Evolutionary conservation across 805 yeast species (phyloP).

Genomic region (Pichia phayaonensis): DNA sequence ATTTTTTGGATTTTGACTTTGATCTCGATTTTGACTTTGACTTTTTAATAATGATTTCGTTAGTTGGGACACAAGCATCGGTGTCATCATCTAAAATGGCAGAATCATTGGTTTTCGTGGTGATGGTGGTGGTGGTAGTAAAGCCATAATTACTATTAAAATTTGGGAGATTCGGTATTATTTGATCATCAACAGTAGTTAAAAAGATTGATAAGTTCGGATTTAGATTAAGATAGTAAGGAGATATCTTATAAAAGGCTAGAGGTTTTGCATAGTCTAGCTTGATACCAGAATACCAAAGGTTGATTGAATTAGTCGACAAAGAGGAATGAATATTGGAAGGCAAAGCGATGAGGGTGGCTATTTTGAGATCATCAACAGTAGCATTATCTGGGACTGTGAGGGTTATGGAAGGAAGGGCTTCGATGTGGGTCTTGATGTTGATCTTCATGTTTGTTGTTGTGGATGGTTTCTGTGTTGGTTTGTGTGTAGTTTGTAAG

Average conservation of each 20-base stretch:
- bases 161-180: neutral
- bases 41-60: neutral
- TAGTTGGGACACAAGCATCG: neutral
- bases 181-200: constrained; percentile 19
- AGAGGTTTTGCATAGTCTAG: constrained; percentile 23
- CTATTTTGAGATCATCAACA: constrained; percentile 41
- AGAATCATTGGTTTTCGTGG: neutral
- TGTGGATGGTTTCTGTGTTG: neutral
- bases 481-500: neutral
- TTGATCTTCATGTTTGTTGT: neutral
- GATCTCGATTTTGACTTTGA: constrained; percentile 22
- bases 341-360: constrained; percentile 35
- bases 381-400: constrained; percentile 47
- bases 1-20: constrained; percentile 36
- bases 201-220: constrained; percentile 24
- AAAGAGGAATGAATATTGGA: constrained; percentile 13
- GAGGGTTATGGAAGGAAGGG: neutral
- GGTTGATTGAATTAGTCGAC: constrained; percentile 15
- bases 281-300: constrained; percentile 29
- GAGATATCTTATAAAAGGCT: constrained; percentile 23
- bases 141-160: neutral
- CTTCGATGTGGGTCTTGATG: neutral
- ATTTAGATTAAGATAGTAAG: constrained; percentile 10
- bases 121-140: neutral
- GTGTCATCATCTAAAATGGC: constrained; percentile 18